A percentile compares a stretch with the other conserved stretches of the same genome.
Conservation (phyloP, 2,329 filamentous ascomycete species). For the Fusarium keratoplasticum region DNA sequence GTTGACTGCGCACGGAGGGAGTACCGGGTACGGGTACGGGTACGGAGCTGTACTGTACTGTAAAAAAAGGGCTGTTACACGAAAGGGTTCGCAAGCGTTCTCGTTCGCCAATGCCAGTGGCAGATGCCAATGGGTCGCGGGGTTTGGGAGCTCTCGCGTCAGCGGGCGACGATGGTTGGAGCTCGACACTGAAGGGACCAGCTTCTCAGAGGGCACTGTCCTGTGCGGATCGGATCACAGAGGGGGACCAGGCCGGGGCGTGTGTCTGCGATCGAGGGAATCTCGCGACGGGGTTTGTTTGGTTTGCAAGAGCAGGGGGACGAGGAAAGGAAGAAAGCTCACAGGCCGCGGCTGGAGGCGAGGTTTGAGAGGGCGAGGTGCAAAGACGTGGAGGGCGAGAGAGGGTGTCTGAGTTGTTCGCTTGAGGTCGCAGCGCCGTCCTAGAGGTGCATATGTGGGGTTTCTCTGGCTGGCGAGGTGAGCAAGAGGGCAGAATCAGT, state of each 20-base stretch:
- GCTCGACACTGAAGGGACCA: not conserved
- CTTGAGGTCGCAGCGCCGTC: constrained; percentile 41
- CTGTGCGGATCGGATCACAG: constrained; percentile 5
- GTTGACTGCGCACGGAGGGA: constrained; percentile 28
- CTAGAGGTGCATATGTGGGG: constrained; percentile 49
- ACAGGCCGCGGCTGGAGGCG: constrained; percentile 10
- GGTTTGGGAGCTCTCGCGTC: constrained; percentile 44
- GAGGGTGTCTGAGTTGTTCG: constrained; percentile 50
- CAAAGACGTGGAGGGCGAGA: constrained; percentile 26
- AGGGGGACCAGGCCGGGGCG: constrained; percentile 20
- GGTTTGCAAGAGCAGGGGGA: constrained; percentile 19
- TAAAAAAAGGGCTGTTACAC: constrained; percentile 39
- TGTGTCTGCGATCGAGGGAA: constrained; percentile 19
- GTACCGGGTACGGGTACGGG: constrained; percentile 23
- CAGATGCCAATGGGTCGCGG: constrained; percentile 26
- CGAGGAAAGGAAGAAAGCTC: constrained; percentile 7
- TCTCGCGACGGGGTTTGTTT: constrained; percentile 22
- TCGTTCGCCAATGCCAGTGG: constrained; percentile 44
- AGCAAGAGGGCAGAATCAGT: constrained; percentile 18
- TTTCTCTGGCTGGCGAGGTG: constrained; percentile 49
- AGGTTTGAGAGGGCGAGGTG: constrained; percentile 26
- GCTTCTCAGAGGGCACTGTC: not conserved
- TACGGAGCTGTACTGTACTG: constrained; percentile 26
- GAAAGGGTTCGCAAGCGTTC: constrained; percentile 36
- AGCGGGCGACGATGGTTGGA: constrained; percentile 23